These are phyloP conservation scores for Dillenia turbinata DNA, from an alignment of 164 flowering plant genomes.

Conservation along the genomic window DNA sequence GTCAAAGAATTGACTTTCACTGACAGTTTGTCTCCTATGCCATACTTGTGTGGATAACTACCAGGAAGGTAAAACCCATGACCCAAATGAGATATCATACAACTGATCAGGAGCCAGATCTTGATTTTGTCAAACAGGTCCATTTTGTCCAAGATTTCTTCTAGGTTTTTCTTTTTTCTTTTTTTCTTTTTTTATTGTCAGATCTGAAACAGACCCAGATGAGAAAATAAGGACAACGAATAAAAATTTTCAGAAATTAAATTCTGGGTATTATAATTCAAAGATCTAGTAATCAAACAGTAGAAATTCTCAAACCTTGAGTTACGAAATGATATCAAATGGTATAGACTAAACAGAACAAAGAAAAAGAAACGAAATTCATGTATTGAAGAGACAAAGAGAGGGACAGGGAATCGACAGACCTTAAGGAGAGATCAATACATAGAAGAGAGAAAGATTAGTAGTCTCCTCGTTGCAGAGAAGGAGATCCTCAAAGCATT, in stretches of 20 bases:
- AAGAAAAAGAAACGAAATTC: background rate
- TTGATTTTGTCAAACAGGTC: constrained; percentile 21
- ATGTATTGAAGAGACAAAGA: background rate
- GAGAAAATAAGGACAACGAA: constrained; percentile 1
- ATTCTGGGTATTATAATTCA: background rate
- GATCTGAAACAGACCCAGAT: constrained; percentile 35
- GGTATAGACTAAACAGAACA: background rate
- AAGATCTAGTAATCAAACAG: background rate
- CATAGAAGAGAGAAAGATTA: too few relatives aligned
- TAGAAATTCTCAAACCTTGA: background rate
- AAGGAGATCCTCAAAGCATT: too few relatives aligned
- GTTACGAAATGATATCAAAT: background rate
- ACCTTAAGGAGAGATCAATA: too few relatives aligned
- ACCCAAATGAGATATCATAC: constrained; percentile 32
- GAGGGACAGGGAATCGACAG: background rate
- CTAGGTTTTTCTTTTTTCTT: too few relatives aligned
- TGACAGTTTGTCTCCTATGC: constrained; percentile 33
- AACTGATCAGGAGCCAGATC: constrained; percentile 40
- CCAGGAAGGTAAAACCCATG: constrained; percentile 85
- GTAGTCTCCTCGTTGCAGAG: too few relatives aligned
- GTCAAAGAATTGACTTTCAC: constrained; percentile 82
- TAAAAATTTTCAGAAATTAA: background rate
- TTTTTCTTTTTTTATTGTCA: constrained; percentile 12
- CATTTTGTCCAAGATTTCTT: constrained; percentile 21
- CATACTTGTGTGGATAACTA: constrained; percentile 77